Evolutionary conservation across 768 basidiomycete species (phyloP), one percentile per base, ranked within the genome.

Genomic region (Leccinum imitatum): DNA sequence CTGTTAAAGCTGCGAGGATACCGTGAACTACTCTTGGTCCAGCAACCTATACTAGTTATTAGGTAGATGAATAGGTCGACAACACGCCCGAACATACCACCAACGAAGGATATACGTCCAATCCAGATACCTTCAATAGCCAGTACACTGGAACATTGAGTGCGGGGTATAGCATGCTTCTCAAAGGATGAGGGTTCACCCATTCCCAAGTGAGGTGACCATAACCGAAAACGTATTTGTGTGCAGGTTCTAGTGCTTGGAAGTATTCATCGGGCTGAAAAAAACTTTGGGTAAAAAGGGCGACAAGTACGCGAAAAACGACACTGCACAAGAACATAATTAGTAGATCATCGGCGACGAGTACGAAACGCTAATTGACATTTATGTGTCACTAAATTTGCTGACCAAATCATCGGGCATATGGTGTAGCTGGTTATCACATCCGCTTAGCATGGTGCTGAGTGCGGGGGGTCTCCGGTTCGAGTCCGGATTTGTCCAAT

Each of bases 231-330:
- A 97, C 92, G 47, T 87, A 75, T 58, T 80, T 81, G 72, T 98
- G 91, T 0, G 97, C 97, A 50, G 92, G 90, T 71, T 99, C 97
- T 48, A 98, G 81, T 6, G 94, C 84, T 71, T 99, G 97, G 67
- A 90, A 98, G 74, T 91, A 96, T 74, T 98, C 97, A 73, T 99
- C 97, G 9, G 97, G 95, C 72, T 98, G 95, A 72, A 98, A 98
- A 77, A 90, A 91, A 4, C 95, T 93, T 56, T 82, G 81, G 0
- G 93, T 95, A 44, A 77, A 75, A 33, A 95, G 69, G 0, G 92
- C 88, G 50, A 91, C 77, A 8, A 76, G 59, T 54, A 90, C 71
- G 50, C 91, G 85, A 63, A 85, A 67, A 21, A 66, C 56, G 31
- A 87, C 58, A n/a, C 83, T 78, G 54, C 80, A 60, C 37, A 69